Percentiles rank a stretch among this genome's conserved stretches.
Evolutionary conservation across 2,329 filamentous ascomycete genomes (phyloP).

Genomic region (Hypoxylon sp.): DNA sequence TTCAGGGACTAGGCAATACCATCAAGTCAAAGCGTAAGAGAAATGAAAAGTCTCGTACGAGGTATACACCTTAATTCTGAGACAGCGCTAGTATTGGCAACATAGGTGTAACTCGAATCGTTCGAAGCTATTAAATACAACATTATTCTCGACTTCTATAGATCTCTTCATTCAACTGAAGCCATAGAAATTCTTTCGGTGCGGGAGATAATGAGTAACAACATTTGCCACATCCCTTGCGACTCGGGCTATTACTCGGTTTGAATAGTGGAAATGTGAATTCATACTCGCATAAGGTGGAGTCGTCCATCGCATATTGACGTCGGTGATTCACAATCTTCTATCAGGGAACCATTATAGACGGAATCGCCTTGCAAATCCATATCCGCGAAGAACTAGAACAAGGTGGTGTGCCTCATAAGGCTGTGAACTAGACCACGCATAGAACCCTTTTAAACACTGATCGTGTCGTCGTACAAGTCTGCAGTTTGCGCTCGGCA

Average conservation of each 20-base stretch:
- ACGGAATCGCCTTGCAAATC: not conserved
- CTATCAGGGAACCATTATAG: not conserved
- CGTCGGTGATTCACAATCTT: conserved; percentile 6
- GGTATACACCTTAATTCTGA: too few relatives aligned
- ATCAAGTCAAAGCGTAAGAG: too few relatives aligned
- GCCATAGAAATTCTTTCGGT: not conserved
- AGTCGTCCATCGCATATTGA: conserved; percentile 21
- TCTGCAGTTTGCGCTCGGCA: conserved; percentile 5
- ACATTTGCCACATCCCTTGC: conserved; percentile 1
- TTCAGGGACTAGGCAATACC: too few relatives aligned
- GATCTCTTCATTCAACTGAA: not conserved
- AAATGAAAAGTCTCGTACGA: too few relatives aligned
- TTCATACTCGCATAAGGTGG: conserved; percentile 29
- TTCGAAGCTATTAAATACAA: too few relatives aligned
- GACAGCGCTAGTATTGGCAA: too few relatives aligned
- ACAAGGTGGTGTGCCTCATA: not conserved
- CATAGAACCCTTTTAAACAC: conserved; percentile 2
- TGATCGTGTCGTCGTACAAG: conserved; percentile 1
- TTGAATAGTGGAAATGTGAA: conserved; percentile 31
- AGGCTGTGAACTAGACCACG: not conserved
- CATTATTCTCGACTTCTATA: not conserved
- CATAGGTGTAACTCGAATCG: too few relatives aligned
- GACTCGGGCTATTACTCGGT: not conserved
- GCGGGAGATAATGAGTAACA: not conserved
- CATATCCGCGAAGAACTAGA: not conserved